A percentile compares a stretch with the other conserved stretches of the same genome.
These are phyloP conservation scores for Kodamaea kaohsiungensis DNA, from an alignment of 805 yeast species.

Conservation along the genomic window DNA sequence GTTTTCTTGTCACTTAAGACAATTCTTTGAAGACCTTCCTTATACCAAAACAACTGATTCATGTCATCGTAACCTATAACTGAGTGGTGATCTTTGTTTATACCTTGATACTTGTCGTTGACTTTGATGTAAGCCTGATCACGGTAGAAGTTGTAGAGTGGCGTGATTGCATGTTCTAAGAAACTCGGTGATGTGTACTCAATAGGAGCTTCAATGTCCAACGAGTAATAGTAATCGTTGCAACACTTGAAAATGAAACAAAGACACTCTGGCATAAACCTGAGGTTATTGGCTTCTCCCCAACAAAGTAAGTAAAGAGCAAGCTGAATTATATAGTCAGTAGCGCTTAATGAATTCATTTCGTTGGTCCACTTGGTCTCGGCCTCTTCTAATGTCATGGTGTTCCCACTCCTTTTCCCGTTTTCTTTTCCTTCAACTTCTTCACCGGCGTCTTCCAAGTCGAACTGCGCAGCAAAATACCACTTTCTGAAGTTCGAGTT, in stretches of 20 bases:
- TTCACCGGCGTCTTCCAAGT: slow-evolving; percentile 53
- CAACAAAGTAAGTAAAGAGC: slow-evolving; percentile 73
- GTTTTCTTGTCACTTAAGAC: slow-evolving; percentile 44
- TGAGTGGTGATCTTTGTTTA: slow-evolving; percentile 63
- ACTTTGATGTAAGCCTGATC: slow-evolving; percentile 51
- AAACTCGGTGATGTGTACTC: slow-evolving; percentile 39
- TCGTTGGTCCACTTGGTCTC: slow-evolving; percentile 52
- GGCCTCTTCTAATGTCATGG: slow-evolving; percentile 32
- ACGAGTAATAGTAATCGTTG: slow-evolving; percentile 59
- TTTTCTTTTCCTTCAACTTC: slow-evolving; percentile 28
- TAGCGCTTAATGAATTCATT: slow-evolving; percentile 51
- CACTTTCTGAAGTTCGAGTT: slow-evolving; percentile 71
- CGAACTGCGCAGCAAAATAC: slow-evolving; percentile 76
- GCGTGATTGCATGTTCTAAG: slow-evolving; percentile 71
- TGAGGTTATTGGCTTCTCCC: slow-evolving; percentile 87
- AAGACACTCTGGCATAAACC: slow-evolving; percentile 88
- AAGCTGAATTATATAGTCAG: slow-evolving; percentile 61
- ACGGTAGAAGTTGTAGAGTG: slow-evolving; percentile 63
- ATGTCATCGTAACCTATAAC: slow-evolving; percentile 88
- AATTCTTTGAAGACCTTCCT: slow-evolving; percentile 63
- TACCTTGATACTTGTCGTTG: slow-evolving; percentile 45
- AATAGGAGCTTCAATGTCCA: slow-evolving; percentile 34
- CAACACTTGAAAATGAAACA: slow-evolving; percentile 86
- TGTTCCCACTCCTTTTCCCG: slow-evolving; percentile 9
- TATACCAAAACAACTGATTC: slow-evolving; percentile 85